phyloP scores from a whole-genome alignment of 371 early-diverging fungal species.

The Lichtheimia corymbifera region DNA sequence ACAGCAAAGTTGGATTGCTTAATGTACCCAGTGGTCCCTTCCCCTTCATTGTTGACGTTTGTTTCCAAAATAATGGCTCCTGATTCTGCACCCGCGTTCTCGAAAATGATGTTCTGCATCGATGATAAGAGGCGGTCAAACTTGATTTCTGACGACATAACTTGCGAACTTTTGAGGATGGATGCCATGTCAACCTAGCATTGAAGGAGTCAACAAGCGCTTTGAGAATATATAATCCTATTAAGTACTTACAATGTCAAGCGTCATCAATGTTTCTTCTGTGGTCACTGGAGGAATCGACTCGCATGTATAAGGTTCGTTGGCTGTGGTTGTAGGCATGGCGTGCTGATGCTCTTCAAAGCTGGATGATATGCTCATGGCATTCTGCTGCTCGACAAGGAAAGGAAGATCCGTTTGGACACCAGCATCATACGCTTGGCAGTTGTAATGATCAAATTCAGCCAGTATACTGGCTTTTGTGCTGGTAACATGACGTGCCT shows the following conservation, averaged over 20 bases:
- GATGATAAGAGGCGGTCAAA: slow-evolving; percentile 41
- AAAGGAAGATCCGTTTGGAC: slow-evolving; percentile 37
- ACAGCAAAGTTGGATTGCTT: slow-evolving; percentile 43
- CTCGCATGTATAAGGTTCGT: slow-evolving; percentile 30
- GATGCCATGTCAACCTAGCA: slow-evolving; percentile 39
- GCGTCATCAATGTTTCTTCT: slow-evolving; percentile 39
- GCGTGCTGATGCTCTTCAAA: no score
- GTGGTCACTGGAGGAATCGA: slow-evolving; percentile 38
- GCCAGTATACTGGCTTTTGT: slow-evolving; percentile 25
- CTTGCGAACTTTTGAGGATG: slow-evolving; percentile 47
- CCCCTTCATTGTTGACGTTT: no score
- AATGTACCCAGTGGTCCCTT: slow-evolving; percentile 4
- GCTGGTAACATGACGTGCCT: slow-evolving; percentile 29
- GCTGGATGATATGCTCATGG: slow-evolving; percentile 20
- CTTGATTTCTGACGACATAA: slow-evolving; percentile 48
- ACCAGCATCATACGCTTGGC: slow-evolving; percentile 28
- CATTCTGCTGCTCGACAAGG: slow-evolving; percentile 25
- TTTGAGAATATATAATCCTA: background rate
- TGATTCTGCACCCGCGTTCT: slow-evolving; percentile 46
- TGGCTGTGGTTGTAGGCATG: background rate
- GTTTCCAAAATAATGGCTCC: slow-evolving; percentile 40
- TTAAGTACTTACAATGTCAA: slow-evolving; percentile 42
- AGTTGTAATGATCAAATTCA: slow-evolving; percentile 27
- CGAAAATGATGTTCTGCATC: slow-evolving; percentile 44
- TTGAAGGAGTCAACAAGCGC: background rate